Evolutionary conservation across 2,329 filamentous ascomycete genomes (phyloP).

Genomic region (Aurifilum marmelostoma): DNA sequence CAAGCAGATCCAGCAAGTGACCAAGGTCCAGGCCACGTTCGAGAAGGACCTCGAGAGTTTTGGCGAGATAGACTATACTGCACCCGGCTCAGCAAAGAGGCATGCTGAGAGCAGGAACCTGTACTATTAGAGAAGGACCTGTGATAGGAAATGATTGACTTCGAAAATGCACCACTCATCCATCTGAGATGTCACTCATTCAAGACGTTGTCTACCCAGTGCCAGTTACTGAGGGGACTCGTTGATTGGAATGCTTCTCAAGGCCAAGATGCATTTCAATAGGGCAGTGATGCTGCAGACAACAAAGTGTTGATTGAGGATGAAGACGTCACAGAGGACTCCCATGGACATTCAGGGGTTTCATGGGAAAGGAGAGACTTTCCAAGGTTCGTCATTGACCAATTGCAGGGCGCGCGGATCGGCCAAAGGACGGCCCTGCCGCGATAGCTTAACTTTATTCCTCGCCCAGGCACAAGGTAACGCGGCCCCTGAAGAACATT

Average conservation of each 20-base stretch:
- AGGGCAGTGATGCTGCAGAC: background rate
- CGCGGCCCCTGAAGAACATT: background rate
- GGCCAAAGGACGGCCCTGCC: background rate
- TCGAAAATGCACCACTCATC: background rate
- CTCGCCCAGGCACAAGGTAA: background rate
- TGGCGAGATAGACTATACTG: constrained; percentile 31
- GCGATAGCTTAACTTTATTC: background rate
- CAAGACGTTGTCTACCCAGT: background rate
- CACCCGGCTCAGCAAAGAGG: constrained; percentile 26
- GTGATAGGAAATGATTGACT: too few relatives aligned
- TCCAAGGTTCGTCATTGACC: background rate
- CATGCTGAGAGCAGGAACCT: constrained; percentile 24
- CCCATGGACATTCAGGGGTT: background rate
- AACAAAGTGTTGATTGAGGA: background rate
- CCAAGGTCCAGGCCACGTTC: constrained; percentile 39
- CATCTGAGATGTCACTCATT: background rate
- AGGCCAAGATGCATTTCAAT: background rate
- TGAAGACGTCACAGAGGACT: background rate
- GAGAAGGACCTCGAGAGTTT: constrained; percentile 35
- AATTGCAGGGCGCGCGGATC: background rate
- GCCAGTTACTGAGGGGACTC: background rate
- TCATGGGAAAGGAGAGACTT: background rate
- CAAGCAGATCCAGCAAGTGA: constrained; percentile 36
- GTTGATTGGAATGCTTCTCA: background rate
- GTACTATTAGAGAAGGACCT: constrained; percentile 20